Percentiles rank a stretch among this genome's conserved stretches.
Conservation (phyloP, 1,284 basidiomycete species). For the Apiotrichum mycotoxinovorans region DNA sequence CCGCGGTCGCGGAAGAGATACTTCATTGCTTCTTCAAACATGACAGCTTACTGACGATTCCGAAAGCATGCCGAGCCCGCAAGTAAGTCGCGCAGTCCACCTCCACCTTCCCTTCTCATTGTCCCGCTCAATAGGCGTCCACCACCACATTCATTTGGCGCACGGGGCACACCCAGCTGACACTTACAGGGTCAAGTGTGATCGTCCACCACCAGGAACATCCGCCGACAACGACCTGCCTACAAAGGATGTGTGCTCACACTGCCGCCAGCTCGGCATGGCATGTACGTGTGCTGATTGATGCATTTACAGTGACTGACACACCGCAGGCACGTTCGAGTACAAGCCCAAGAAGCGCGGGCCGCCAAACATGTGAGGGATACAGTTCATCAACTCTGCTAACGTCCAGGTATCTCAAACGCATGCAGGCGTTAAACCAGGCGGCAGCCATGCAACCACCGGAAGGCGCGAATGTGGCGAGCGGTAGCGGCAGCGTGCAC, state of each 20-base stretch:
- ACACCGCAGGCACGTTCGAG: constrained; percentile 62
- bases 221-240: constrained; percentile 8
- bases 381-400: neutral
- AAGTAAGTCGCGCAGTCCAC: constrained; percentile 31
- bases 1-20: neutral
- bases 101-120: neutral
- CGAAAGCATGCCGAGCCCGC: constrained; percentile 41
- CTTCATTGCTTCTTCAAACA: too few species aligned
- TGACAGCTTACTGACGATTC: constrained; percentile 6
- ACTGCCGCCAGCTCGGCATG: constrained; percentile 74
- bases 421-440: constrained; percentile 19
- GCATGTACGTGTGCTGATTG: constrained; percentile 54
- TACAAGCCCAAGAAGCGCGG: constrained; percentile 88
- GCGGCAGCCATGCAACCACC: constrained; percentile 1
- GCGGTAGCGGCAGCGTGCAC: neutral
- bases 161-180: constrained; percentile 1
- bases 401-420: constrained; percentile 23
- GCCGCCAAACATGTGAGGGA: constrained; percentile 74
- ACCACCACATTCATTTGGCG: neutral
- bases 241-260: constrained; percentile 47
- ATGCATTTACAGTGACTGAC: neutral
- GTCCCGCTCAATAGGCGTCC: neutral
- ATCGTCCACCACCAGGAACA: constrained; percentile 38
- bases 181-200: constrained; percentile 40
- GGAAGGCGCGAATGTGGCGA: neutral